phyloP scores from a whole-genome alignment of 495 filamentous ascomycete species.

The Terfezia boudieri region DNA sequence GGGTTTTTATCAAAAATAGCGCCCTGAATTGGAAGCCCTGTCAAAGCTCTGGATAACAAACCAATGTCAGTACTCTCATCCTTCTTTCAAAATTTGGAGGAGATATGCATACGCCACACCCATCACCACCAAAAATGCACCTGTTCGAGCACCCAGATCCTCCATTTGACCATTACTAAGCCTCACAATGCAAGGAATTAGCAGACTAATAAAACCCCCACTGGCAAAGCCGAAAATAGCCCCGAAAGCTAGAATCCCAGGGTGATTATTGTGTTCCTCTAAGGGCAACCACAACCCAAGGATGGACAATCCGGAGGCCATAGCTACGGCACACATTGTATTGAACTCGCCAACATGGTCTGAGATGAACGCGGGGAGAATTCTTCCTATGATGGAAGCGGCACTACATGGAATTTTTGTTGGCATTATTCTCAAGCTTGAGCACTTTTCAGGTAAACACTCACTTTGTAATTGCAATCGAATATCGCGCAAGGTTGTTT shows the following conservation, averaged over 20 bases:
- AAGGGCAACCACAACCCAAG: conserved; percentile 3
- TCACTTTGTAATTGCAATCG: conserved; percentile 1
- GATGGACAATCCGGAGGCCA: not conserved
- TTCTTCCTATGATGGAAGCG: conserved; percentile 1
- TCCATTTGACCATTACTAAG: not conserved
- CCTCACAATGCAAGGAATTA: conserved; percentile 1
- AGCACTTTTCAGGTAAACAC: not conserved
- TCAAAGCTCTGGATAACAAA: not conserved
- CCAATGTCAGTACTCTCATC: not conserved
- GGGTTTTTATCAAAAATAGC: conserved; percentile 1
- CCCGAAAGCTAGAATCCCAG: not conserved
- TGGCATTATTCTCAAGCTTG: too few species aligned
- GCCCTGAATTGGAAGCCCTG: conserved; percentile 4
- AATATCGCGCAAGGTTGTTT: not conserved
- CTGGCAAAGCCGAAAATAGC: conserved; percentile 2
- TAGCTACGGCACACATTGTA: not conserved
- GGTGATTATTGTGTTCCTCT: not conserved
- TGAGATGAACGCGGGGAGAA: not conserved
- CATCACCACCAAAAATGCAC: conserved; percentile 1
- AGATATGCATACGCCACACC: not conserved
- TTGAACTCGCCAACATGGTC: conserved; percentile 3
- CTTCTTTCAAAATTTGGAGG: not conserved
- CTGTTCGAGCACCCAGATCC: not conserved
- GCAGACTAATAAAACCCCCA: conserved; percentile 2
- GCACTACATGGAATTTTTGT: not conserved